A percentile compares a stretch with the other conserved stretches of the same genome.
Evolutionary conservation across 129 eudicot genomes (phyloP).

Genomic region (Deinandra increscens): DNA sequence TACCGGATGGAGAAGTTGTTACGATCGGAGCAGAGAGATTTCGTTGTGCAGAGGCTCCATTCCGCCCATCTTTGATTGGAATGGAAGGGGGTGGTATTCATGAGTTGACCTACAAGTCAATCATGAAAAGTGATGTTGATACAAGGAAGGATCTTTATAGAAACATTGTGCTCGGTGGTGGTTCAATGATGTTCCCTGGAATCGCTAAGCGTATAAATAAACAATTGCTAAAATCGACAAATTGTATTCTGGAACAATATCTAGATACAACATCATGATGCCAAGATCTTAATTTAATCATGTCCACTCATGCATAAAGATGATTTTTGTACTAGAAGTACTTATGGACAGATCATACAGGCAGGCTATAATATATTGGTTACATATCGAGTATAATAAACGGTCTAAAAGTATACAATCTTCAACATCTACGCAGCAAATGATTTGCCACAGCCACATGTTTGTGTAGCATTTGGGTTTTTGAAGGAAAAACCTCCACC

Average conservation of each 20-base stretch:
- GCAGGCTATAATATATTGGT: constrained; percentile 12
- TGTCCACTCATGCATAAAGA: background rate
- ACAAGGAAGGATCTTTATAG: too few relatives aligned
- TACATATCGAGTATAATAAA: background rate
- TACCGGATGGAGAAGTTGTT: too few relatives aligned
- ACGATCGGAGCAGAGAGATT: too few relatives aligned
- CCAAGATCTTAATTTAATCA: background rate
- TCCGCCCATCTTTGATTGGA: too few relatives aligned
- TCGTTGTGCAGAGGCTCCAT: too few relatives aligned
- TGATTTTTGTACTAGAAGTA: background rate
- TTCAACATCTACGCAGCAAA: constrained; percentile 77
- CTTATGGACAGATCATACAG: constrained; percentile 10
- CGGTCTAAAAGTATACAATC: constrained; percentile 15
- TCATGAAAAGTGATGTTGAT: too few relatives aligned
- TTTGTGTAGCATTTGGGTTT: constrained; percentile 97
- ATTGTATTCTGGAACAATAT: too few relatives aligned
- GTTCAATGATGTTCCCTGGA: too few relatives aligned
- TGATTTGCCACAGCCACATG: constrained; percentile 99
- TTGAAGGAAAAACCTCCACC: constrained; percentile 94
- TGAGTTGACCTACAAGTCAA: too few relatives aligned
- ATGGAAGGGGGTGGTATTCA: too few relatives aligned
- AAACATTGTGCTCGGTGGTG: too few relatives aligned
- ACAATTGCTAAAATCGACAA: background rate
- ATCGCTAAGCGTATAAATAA: too few relatives aligned
- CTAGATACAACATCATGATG: background rate